phyloP scores from a whole-genome alignment of 352 stramenopile genomes.

The Pythium phragmiticola region DNA sequence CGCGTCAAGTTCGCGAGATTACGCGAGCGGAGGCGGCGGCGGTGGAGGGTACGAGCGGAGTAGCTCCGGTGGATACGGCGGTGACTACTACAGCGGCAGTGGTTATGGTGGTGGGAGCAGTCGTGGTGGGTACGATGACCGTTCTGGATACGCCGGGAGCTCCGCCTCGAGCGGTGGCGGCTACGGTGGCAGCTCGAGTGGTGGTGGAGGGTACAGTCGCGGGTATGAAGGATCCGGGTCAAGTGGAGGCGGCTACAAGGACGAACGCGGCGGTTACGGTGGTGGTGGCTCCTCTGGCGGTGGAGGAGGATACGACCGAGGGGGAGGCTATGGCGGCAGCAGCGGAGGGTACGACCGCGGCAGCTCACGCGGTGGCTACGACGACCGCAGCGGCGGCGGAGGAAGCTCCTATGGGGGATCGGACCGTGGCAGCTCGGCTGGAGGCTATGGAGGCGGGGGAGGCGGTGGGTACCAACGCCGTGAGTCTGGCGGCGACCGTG shows the following conservation, averaged over 20 bases:
- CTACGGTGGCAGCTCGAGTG: conserved; percentile 20
- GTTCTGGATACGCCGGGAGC: conserved; percentile 19
- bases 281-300: conserved; percentile 4
- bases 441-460: conserved; percentile 17
- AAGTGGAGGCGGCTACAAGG: conserved; percentile 15
- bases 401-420: neutral
- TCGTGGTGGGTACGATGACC: conserved; percentile 32
- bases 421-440: conserved; percentile 8
- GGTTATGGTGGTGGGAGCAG: conserved; percentile 24
- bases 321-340: conserved; percentile 19
- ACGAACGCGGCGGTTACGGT: conserved; percentile 33
- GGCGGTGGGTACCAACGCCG: conserved; percentile 2
- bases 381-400: neutral
- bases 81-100: conserved; percentile 19
- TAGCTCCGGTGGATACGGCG: conserved; percentile 17
- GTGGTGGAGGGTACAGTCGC: conserved; percentile 18
- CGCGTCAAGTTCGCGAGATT: conserved; percentile 24
- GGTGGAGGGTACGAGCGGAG: conserved; percentile 16
- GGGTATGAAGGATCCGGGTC: conserved; percentile 20
- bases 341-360: conserved; percentile 19
- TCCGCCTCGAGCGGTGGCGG: conserved; percentile 12
- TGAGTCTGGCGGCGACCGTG: conserved; percentile 28
- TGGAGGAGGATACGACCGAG: conserved; percentile 30
- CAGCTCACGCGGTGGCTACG: conserved; percentile 4
- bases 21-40: conserved; percentile 20